A percentile compares a stretch with the other conserved stretches of the same genome.
phyloP scores from a whole-genome alignment of 495 filamentous ascomycete genomes.

The Podospora anserina region DNA sequence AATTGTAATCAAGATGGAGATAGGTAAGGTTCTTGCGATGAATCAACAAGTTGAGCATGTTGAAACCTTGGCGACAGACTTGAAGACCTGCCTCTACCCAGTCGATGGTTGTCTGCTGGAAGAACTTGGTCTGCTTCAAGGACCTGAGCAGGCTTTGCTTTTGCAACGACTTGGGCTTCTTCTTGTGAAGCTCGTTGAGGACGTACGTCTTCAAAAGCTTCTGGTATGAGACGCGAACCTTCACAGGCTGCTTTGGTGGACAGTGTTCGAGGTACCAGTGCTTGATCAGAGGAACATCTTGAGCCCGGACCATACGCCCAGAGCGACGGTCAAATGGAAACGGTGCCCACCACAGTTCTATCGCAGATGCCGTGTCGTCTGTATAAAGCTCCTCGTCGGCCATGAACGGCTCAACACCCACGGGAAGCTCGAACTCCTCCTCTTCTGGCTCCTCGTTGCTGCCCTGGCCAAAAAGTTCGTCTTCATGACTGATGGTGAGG shows the following conservation, averaged over 20 bases:
- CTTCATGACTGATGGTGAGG: slow-evolving; percentile 86
- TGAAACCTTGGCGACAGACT: slow-evolving; percentile 97
- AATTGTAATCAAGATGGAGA: slow-evolving; percentile 98
- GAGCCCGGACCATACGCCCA: slow-evolving; percentile 95
- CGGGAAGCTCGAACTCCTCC: slow-evolving; percentile 81
- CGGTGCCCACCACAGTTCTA: slow-evolving; percentile 97
- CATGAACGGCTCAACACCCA: slow-evolving; percentile 80
- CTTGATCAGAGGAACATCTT: slow-evolving; percentile 96
- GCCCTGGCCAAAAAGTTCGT: slow-evolving; percentile 85
- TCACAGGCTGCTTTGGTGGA: slow-evolving; percentile 82
- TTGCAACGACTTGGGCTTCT: slow-evolving; percentile 88
- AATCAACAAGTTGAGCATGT: slow-evolving; percentile 98
- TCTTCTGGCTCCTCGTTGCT: slow-evolving; percentile 73
- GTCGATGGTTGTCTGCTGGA: slow-evolving; percentile 98
- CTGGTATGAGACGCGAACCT: slow-evolving; percentile 98
- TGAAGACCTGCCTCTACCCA: slow-evolving; percentile 99
- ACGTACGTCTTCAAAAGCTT: slow-evolving; percentile 96
- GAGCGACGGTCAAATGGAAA: slow-evolving; percentile 94
- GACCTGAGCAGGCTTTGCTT: slow-evolving; percentile 89
- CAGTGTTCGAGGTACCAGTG: slow-evolving; percentile 99
- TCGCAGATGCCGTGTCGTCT: slow-evolving; percentile 85
- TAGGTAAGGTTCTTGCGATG: slow-evolving; percentile 99
- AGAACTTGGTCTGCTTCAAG: slow-evolving; percentile 95
- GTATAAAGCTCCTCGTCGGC: slow-evolving; percentile 87
- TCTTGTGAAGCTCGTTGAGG: slow-evolving; percentile 94